Conservation (phyloP, 202 grass and related monocot species). For the Setaria italica region DNA sequence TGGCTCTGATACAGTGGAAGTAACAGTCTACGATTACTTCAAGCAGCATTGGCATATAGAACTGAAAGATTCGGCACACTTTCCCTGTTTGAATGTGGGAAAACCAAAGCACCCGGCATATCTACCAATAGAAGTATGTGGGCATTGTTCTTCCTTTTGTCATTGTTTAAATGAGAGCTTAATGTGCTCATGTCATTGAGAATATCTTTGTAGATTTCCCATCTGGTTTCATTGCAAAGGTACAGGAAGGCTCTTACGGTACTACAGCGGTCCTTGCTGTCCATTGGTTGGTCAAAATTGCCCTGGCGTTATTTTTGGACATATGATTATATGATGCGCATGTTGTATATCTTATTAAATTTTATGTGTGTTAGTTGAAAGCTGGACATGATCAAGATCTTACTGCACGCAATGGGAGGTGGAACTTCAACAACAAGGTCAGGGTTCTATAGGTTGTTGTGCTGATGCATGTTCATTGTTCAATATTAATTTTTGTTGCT, state of each 20-base stretch:
- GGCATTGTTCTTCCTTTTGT: not conserved
- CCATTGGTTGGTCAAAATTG: conserved; percentile 37
- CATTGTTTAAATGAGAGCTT: not conserved
- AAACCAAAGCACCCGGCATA: conserved; percentile 62
- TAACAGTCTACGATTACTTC: conserved; percentile 69
- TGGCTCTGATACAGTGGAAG: conserved; percentile 34
- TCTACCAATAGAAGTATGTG: conserved; percentile 60
- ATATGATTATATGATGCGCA: not conserved
- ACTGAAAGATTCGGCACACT: conserved; percentile 33
- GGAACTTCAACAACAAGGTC: conserved; percentile 69
- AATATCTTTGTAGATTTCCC: conserved; percentile 38
- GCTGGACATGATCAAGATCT: conserved; percentile 42
- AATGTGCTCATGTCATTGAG: not conserved
- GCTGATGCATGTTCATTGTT: not conserved
- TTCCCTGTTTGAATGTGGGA: conserved; percentile 60
- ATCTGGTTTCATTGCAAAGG: conserved; percentile 52
- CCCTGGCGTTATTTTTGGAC: not conserved
- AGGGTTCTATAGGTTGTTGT: not conserved
- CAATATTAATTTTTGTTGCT: not conserved
- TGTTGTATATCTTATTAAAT: not conserved
- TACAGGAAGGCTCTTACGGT: conserved; percentile 50
- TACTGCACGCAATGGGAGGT: conserved; percentile 38
- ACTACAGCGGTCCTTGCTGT: conserved; percentile 27
- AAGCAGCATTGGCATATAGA: conserved; percentile 38
- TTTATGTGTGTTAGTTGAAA: conserved; percentile 33